Evolutionary conservation across 805 yeast species (phyloP).

Genomic region (Ogataea zsoltii): DNA sequence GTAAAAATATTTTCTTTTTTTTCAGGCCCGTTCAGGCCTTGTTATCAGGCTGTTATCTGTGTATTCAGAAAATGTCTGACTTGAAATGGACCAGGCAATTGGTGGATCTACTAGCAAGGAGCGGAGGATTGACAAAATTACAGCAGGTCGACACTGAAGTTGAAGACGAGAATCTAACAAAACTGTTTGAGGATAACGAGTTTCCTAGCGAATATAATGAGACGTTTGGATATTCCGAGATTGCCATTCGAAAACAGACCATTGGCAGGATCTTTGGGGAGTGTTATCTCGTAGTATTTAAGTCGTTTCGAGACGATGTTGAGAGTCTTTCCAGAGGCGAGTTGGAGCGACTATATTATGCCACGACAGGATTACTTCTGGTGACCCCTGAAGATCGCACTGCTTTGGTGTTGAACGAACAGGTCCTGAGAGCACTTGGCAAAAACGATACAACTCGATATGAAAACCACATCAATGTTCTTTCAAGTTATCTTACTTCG

Average conservation of each 20-base stretch:
- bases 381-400: slow-evolving; percentile 33
- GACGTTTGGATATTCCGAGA: slow-evolving; percentile 12
- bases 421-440: background rate
- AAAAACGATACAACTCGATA: too few relatives aligned
- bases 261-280: slow-evolving; percentile 22
- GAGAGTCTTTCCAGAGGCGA: background rate
- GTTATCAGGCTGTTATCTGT: too few relatives aligned
- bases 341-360: slow-evolving; percentile 7
- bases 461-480: background rate
- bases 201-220: slow-evolving; percentile 15
- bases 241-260: slow-evolving; percentile 16
- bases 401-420: slow-evolving; percentile 17
- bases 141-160: slow-evolving; percentile 4
- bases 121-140: background rate
- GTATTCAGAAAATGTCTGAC: background rate
- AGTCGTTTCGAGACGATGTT: background rate
- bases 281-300: slow-evolving; percentile 12
- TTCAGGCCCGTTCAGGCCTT: too few relatives aligned
- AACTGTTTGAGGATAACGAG: slow-evolving; percentile 30
- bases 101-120: slow-evolving; percentile 3
- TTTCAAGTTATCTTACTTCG: slow-evolving; percentile 23
- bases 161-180: slow-evolving; percentile 26
- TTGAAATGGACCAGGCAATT: slow-evolving; percentile 1
- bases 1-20: too few relatives aligned
- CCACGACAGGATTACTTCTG: slow-evolving; percentile 28